A percentile compares a stretch with the other conserved stretches of the same genome.
Conservation (phyloP, 75 land plant genomes). For the Pinus taeda region DNA sequence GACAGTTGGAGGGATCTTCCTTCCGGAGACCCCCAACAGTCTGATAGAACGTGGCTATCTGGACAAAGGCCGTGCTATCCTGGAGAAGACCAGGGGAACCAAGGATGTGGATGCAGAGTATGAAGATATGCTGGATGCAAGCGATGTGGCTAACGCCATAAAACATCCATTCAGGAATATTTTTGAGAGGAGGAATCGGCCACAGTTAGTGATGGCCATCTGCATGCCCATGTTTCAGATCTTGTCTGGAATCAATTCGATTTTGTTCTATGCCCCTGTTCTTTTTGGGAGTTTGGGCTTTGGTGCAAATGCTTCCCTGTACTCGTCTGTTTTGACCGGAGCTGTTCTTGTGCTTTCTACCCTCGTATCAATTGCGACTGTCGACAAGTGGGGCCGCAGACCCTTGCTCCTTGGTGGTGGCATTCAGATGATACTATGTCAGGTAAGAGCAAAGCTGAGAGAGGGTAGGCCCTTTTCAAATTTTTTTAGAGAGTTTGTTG, state of each 20-base stretch:
- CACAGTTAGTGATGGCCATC: conserved; percentile 80
- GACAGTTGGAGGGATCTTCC: conserved; percentile 28
- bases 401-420: conserved; percentile 58
- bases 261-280: conserved; percentile 86
- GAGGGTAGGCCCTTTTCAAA: not conserved
- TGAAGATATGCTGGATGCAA: conserved; percentile 71
- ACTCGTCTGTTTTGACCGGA: conserved; percentile 80
- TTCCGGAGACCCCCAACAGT: conserved; percentile 50
- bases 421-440: conserved; percentile 73
- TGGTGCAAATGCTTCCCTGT: conserved; percentile 60
- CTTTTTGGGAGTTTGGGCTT: conserved; percentile 82
- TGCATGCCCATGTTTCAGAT: conserved; percentile 80
- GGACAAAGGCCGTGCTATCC: conserved; percentile 47
- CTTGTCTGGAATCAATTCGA: conserved; percentile 77
- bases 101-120: conserved; percentile 62
- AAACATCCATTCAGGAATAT: conserved; percentile 77
- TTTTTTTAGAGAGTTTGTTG: not conserved
- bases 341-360: conserved; percentile 68
- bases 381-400: conserved; percentile 65
- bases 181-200: conserved; percentile 58
- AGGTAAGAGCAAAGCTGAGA: conserved; percentile 26
- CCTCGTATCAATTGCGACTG: conserved; percentile 65
- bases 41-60: conserved; percentile 34
- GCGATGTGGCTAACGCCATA: conserved; percentile 58
- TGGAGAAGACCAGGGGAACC: conserved; percentile 68